A percentile compares a stretch with the other conserved stretches of the same genome.
Conservation (phyloP, 305 asterid genomes). For the Solanum hybrid region DNA sequence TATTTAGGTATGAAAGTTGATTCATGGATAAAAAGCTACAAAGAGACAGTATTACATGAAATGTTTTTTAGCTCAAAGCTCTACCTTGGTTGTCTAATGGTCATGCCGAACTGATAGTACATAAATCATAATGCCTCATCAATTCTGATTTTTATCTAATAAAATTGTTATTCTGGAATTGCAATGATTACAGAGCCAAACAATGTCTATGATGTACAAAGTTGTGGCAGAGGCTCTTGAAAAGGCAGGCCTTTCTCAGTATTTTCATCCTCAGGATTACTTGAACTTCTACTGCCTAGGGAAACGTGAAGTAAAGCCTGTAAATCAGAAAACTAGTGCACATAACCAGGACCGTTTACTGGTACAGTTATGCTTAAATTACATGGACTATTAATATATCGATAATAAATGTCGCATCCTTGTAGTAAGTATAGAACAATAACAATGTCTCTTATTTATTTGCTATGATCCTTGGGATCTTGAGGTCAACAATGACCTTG, state of each 20-base stretch:
- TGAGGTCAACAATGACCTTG: background rate
- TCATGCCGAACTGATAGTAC: background rate
- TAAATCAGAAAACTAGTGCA: background rate
- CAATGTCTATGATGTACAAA: slow-evolving; percentile 20
- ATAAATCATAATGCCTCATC: background rate
- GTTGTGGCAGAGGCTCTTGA: slow-evolving; percentile 13
- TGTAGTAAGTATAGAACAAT: background rate
- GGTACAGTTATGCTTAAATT: background rate
- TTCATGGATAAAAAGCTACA: background rate
- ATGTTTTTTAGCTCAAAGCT: background rate
- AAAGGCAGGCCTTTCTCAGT: slow-evolving; percentile 13
- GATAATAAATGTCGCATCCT: background rate
- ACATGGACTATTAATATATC: background rate
- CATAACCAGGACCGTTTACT: background rate
- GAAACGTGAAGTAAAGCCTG: slow-evolving; percentile 4
- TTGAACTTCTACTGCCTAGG: slow-evolving; percentile 20
- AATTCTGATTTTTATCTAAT: background rate
- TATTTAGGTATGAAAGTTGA: background rate
- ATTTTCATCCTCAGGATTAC: slow-evolving; percentile 15
- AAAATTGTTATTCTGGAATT: background rate
- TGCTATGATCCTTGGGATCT: background rate
- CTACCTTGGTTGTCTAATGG: background rate
- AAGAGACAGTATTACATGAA: background rate
- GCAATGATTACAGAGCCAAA: slow-evolving; percentile 7
- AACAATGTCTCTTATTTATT: background rate